A percentile compares a stretch with the other conserved stretches of the same genome.
These are phyloP conservation scores for apple (Malus domestica) DNA, from an alignment of 306 rosid genomes.

Conservation along the genomic window ASM211411v1 NC_041791.1:35780501-35781000, in stretches of 20 bases:
- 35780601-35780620: too few relatives aligned
- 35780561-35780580: too few relatives aligned
- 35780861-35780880: neutral
- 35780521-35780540: too few relatives aligned
- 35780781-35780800: rapidly evolving
- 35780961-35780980: neutral
- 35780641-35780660: too few relatives aligned
- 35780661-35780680: too few relatives aligned
- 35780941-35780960: neutral
- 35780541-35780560: too few relatives aligned
- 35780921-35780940: neutral
- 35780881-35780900: neutral
- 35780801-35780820: too few relatives aligned
- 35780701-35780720: neutral
- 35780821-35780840: neutral
- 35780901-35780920: neutral
- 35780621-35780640: too few relatives aligned
- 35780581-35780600: too few relatives aligned
- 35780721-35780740: neutral
- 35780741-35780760: too few relatives aligned
- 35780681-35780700: too few relatives aligned
- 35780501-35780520: neutral
- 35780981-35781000: neutral
- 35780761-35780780: rapidly evolving
- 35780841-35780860: neutral